Evolutionary conservation across 495 filamentous ascomycete genomes (phyloP).

Genomic region (Astrothelium macrocarpum): DNA sequence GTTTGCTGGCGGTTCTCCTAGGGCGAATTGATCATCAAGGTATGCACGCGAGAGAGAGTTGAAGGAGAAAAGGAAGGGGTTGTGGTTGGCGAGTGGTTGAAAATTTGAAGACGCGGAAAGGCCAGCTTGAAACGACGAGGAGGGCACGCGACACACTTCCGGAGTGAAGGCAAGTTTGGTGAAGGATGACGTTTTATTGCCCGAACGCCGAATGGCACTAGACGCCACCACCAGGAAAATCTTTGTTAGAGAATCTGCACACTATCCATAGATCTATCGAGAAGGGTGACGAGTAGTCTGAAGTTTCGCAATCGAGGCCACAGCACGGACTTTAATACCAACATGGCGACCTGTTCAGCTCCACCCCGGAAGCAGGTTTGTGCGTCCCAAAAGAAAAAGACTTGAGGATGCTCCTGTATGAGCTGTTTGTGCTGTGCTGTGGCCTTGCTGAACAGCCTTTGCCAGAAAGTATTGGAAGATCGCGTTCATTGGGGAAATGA

Average conservation of each 20-base stretch:
- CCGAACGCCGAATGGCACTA: neutral
- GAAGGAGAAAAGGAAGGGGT: neutral
- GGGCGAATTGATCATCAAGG: neutral
- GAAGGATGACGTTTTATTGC: neutral
- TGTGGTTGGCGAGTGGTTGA: neutral
- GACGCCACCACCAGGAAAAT: neutral
- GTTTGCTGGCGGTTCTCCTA: neutral
- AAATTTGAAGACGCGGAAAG: neutral
- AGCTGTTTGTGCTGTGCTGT: too few species aligned
- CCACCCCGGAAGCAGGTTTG: neutral
- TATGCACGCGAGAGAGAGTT: neutral
- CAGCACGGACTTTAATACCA: neutral
- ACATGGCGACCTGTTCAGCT: neutral
- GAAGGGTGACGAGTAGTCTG: too few species aligned
- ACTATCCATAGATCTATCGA: too few species aligned
- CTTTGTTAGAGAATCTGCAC: neutral
- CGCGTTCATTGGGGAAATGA: too few species aligned
- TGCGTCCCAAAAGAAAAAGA: neutral
- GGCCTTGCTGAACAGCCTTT: too few species aligned
- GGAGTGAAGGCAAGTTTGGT: neutral
- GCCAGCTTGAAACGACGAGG: neutral
- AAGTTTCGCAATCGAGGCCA: too few species aligned
- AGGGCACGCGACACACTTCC: neutral
- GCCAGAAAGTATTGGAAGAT: too few species aligned
- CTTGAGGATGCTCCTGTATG: too few species aligned